Percentiles rank a stretch among this genome's conserved stretches.
Evolutionary conservation across 306 rosid species (phyloP).

Genomic region (Aeschynomene evenia): DNA sequence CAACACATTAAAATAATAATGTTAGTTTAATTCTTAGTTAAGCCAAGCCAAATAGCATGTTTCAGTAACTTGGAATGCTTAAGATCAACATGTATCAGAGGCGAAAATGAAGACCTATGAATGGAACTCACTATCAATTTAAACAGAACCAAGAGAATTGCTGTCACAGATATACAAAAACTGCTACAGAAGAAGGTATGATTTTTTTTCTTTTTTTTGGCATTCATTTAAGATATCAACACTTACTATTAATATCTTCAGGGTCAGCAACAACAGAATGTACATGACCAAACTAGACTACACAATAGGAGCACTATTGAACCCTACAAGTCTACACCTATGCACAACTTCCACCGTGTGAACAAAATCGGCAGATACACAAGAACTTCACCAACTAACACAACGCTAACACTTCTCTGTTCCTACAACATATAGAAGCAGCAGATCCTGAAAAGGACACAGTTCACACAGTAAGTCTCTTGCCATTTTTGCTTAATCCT

Average conservation of each 20-base stretch:
- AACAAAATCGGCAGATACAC: slow-evolving; percentile 54
- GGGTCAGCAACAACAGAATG: slow-evolving; percentile 35
- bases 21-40: not conserved
- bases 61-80: not conserved
- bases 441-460: slow-evolving; percentile 29
- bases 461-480: slow-evolving; percentile 25
- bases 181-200: no score
- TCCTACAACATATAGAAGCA: slow-evolving; percentile 24
- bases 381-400: slow-evolving; percentile 33
- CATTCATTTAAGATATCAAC: slow-evolving; percentile 40
- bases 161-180: no score
- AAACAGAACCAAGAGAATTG: no score
- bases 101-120: no score
- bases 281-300: slow-evolving; percentile 53
- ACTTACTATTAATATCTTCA: slow-evolving; percentile 36
- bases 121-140: no score
- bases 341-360: slow-evolving; percentile 53
- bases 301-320: slow-evolving; percentile 35
- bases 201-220: not conserved
- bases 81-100: not conserved
- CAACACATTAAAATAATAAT: not conserved
- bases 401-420: slow-evolving; percentile 15
- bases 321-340: slow-evolving; percentile 48
- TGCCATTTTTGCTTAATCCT: slow-evolving; percentile 25
- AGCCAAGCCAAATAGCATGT: not conserved